Evolutionary conservation across 2,329 filamentous ascomycete genomes (phyloP).

Genomic region (Tolypocladium ovalisporum): DNA sequence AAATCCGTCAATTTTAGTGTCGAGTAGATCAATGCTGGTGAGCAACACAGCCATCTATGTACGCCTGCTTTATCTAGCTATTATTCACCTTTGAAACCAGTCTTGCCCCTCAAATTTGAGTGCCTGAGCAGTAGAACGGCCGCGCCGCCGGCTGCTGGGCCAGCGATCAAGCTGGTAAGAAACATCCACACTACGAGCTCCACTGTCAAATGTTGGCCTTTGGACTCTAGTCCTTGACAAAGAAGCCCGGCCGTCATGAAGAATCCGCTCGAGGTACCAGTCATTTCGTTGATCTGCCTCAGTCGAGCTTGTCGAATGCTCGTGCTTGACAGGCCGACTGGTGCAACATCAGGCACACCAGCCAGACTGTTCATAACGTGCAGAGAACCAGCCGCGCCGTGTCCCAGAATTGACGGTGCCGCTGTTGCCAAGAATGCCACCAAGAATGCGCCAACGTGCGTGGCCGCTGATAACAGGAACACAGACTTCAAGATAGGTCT

Average conservation of each 20-base stretch:
- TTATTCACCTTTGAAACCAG: neutral
- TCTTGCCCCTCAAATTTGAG: neutral
- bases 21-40: neutral
- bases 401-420: neutral
- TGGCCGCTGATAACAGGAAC: slow-evolving; percentile 1
- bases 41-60: no score
- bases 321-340: neutral
- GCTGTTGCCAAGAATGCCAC: slow-evolving; percentile 2
- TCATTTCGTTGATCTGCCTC: slow-evolving; percentile 8
- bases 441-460: slow-evolving; percentile 5
- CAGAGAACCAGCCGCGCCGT: neutral
- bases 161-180: slow-evolving; percentile 6
- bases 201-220: neutral
- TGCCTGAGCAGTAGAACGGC: slow-evolving; percentile 4
- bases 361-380: slow-evolving; percentile 4
- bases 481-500: neutral
- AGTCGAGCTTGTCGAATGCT: slow-evolving; percentile 2
- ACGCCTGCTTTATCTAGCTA: neutral
- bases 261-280: slow-evolving; percentile 7
- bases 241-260: slow-evolving; percentile 4
- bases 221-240: neutral
- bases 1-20: neutral
- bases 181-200: slow-evolving; percentile 3
- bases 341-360: neutral
- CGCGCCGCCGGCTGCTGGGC: slow-evolving; percentile 5